A percentile compares a stretch with the other conserved stretches of the same genome.
Evolutionary conservation across 2,329 filamentous ascomycete genomes (phyloP).

Genomic region (Xylaria arbuscula): DNA sequence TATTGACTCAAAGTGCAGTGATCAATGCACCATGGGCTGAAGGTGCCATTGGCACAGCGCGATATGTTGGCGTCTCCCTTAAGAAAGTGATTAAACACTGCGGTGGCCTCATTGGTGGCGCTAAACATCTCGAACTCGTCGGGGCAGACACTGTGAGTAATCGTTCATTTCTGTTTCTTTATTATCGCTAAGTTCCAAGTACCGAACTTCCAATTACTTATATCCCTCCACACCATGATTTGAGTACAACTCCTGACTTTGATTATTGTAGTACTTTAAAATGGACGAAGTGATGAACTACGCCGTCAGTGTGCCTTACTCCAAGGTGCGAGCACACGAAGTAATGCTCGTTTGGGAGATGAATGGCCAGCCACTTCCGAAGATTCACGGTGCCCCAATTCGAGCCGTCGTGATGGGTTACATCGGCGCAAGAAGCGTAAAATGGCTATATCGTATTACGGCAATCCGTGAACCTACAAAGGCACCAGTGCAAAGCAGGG

Average conservation of each 20-base stretch:
- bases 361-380: constrained; percentile 73
- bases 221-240: neutral
- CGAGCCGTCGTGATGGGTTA: constrained; percentile 72
- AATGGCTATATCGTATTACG: constrained; percentile 72
- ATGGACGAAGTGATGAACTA: constrained; percentile 74
- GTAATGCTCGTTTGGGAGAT: constrained; percentile 78
- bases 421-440: constrained; percentile 73
- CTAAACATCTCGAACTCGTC: constrained; percentile 73
- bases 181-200: neutral
- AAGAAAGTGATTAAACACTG: constrained; percentile 78
- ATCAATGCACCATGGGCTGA: constrained; percentile 69
- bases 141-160: constrained; percentile 69
- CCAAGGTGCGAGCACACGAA: constrained; percentile 74
- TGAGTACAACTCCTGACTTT: neutral
- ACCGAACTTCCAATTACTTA: neutral
- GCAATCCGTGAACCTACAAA: constrained; percentile 66
- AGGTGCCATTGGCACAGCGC: constrained; percentile 73
- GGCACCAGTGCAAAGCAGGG: constrained; percentile 72
- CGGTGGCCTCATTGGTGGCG: constrained; percentile 66
- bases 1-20: constrained; percentile 39
- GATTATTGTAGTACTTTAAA: constrained; percentile 69
- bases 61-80: constrained; percentile 71
- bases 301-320: constrained; percentile 72
- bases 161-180: neutral
- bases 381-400: constrained; percentile 74